Evolutionary conservation across 2,329 filamentous ascomycete genomes (phyloP).

Genomic region (Xylaria multiplex): DNA sequence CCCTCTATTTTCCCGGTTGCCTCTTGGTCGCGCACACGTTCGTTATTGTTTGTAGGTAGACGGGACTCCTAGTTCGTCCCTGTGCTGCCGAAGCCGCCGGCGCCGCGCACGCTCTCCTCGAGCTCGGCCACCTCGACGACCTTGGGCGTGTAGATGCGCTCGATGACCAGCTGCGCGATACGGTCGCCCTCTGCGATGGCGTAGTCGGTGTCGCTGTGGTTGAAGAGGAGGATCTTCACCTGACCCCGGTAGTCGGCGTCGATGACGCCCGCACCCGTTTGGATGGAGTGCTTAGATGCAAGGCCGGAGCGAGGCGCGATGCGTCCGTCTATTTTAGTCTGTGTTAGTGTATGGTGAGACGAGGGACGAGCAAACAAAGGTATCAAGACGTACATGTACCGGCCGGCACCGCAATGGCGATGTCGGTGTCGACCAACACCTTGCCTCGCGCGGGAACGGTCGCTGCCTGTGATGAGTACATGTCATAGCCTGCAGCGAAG

Average conservation of each 20-base stretch:
- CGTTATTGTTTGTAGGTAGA: neutral
- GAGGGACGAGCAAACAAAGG: neutral
- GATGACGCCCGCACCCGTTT: conserved; percentile 95
- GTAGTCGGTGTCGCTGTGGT: conserved; percentile 86
- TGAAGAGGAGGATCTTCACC: conserved; percentile 95
- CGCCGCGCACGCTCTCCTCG: conserved; percentile 89
- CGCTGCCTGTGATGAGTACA: conserved; percentile 82
- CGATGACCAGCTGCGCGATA: conserved; percentile 90
- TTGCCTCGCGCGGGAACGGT: conserved; percentile 85
- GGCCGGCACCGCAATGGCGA: conserved; percentile 88
- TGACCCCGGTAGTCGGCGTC: conserved; percentile 96
- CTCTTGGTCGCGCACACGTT: neutral
- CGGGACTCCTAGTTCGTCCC: conserved; percentile 56
- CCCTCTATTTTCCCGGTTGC: no score
- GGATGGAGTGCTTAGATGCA: conserved; percentile 93
- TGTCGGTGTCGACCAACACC: conserved; percentile 87
- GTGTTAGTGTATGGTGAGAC: neutral
- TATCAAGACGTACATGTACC: conserved; percentile 78
- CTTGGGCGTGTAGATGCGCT: conserved; percentile 93
- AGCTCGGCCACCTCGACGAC: conserved; percentile 89
- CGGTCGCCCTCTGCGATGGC: conserved; percentile 85
- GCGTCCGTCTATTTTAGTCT: conserved; percentile 73
- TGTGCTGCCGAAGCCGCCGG: conserved; percentile 91
- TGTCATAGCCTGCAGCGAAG: conserved; percentile 91
- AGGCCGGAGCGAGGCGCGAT: conserved; percentile 92